Base-by-base conservation (phyloP, 805 yeast genomes). In the Hanseniaspora occidentalis region DNA sequence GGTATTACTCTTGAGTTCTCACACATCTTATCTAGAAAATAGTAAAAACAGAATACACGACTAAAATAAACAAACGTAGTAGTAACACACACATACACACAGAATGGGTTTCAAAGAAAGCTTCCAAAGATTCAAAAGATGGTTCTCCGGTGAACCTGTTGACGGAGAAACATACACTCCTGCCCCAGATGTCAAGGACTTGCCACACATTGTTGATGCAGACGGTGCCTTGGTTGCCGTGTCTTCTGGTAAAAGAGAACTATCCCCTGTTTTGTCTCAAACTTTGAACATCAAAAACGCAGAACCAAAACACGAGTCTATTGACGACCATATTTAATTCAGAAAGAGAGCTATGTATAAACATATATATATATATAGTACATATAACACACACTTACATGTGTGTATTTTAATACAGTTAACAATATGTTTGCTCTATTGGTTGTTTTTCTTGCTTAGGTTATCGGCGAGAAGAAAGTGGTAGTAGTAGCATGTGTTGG, bases 171-270 rank as follows among this genome's bases (percentile, higher is more conserved):
- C 43, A 8, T 52, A 52, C 41, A 42, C 43, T 11, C 43, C 46
- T 20, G 41, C 50, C 10, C 56, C 53, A 40, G 44, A 44, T 18
- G 54, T 45, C n/a, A 44, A 43, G 19, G 54, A 52, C 36, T 38
- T 52, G 23, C 56, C 56, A 13, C 53, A 52, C 45, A 49, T 52
- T 45, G 48, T 41, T 13, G 53, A 52, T 37, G 49, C 49, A 20
- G 51, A 48, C 35, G 56, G 56, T 21, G 43, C 45, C 7, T 40
- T 51, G 43, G 45, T 52, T 26, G 53, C 52, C 11, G 54, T 52
- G 35, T 52, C 56, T 7, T 49, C 52, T n/a, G 56, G 56, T n/a
- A 46, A 50, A 23, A 50, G 46, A 36, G 53, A 49, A 31, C 33
- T 52, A 21, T 50, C 54, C 8, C 56, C 56, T 6, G 52, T 43